Percentiles rank a stretch among this genome's conserved stretches.
These are phyloP conservation scores for Phlebiopsis gigantea DNA, from an alignment of 768 basidiomycete genomes.

Conservation along the genomic window DNA sequence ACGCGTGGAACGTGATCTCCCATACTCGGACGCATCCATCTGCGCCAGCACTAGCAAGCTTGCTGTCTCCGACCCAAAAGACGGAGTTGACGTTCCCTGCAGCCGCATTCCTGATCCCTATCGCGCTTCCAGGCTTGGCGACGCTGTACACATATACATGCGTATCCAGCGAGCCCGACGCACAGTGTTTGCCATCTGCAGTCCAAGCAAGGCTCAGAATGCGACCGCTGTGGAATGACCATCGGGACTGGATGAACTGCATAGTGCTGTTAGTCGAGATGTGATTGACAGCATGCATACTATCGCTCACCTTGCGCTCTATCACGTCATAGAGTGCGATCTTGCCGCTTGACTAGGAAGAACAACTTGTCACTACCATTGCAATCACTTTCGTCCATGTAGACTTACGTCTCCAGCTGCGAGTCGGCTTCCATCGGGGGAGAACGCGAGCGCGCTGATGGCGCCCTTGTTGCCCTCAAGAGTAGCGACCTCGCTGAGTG, in stretches of 20 bases:
- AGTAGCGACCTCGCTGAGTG: conserved; percentile 48
- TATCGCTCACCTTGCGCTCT: conserved; percentile 48
- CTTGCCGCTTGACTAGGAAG: conserved; percentile 67
- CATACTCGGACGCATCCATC: conserved; percentile 78
- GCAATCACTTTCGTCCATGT: neutral
- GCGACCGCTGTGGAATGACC: conserved; percentile 84
- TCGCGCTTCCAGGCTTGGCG: conserved; percentile 60
- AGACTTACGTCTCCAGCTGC: conserved; percentile 81
- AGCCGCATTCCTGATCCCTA: conserved; percentile 80
- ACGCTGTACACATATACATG: conserved; percentile 87
- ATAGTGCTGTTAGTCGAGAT: neutral
- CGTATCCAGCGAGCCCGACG: conserved; percentile 90
- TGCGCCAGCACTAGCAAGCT: conserved; percentile 68
- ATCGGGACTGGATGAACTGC: conserved; percentile 65
- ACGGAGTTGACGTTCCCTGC: conserved; percentile 82
- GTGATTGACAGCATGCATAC: neutral
- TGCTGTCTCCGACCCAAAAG: conserved; percentile 62
- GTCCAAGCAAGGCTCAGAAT: conserved; percentile 79
- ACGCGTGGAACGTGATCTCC: conserved; percentile 45
- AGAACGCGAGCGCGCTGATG: conserved; percentile 74
- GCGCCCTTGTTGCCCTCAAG: conserved; percentile 67
- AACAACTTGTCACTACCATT: neutral
- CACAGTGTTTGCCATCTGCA: conserved; percentile 67
- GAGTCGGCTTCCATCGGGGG: conserved; percentile 67
- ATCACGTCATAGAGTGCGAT: conserved; percentile 71